These are phyloP conservation scores for Stipa capillata DNA, from an alignment of 176 grass and related monocot genomes.

Conservation along the genomic window DNA sequence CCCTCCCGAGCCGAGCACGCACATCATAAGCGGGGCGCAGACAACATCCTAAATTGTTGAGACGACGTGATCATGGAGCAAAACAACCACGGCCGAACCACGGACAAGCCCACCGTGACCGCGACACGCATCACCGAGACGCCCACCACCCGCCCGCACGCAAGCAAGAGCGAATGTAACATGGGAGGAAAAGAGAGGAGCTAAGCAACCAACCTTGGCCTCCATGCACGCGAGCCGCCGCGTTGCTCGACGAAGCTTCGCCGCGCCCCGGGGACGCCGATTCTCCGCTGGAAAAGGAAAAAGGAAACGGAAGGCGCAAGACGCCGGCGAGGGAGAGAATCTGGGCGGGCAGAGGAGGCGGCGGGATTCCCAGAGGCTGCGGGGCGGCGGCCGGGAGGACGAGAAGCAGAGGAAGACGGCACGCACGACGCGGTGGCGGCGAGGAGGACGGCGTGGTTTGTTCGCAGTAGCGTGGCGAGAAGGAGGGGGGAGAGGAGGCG, in stretches of 20 bases:
- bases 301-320: not conserved
- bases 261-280: not conserved
- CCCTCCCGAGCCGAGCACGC: not conserved
- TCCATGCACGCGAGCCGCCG: constrained; percentile 14
- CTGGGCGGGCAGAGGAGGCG: not conserved
- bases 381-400: not conserved
- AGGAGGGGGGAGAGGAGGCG: not conserved
- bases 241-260: not conserved
- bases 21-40: not conserved
- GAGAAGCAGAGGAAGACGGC: not conserved
- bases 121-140: constrained; percentile 11
- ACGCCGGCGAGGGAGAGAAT: constrained; percentile 12
- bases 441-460: constrained; percentile 7
- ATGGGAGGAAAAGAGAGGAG: constrained; percentile 15
- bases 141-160: not conserved
- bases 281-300: not conserved
- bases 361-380: constrained; percentile 1
- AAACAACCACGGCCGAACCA: not conserved
- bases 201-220: constrained; percentile 15
- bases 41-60: not conserved
- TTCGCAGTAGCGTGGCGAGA: constrained; percentile 23
- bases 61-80: constrained; percentile 24
- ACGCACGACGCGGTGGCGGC: not conserved
- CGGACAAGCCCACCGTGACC: not conserved
- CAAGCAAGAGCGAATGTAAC: constrained; percentile 30